Percentiles rank a stretch among this genome's conserved stretches.
phyloP scores from a whole-genome alignment of 352 stramenopile species.

The Globisporangium polare region DNA sequence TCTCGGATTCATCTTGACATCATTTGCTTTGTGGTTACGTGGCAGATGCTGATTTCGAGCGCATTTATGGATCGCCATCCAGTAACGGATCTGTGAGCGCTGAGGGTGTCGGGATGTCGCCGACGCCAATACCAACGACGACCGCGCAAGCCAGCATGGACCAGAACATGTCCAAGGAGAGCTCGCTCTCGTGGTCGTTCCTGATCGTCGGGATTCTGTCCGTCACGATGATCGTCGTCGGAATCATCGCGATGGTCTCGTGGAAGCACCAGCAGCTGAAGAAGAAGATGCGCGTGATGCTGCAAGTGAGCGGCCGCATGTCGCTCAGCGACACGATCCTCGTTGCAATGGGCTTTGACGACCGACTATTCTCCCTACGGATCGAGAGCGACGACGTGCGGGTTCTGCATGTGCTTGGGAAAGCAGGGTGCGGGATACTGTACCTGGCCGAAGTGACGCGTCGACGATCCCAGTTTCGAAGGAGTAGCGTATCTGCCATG shows the following conservation, averaged over 20 bases:
- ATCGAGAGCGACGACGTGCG: conserved; percentile 14
- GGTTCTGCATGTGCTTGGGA: conserved; percentile 8
- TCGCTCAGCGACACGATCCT: conserved; percentile 17
- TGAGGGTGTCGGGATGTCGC: background rate
- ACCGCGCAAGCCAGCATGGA: conserved; percentile 4
- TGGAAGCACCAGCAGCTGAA: conserved; percentile 28
- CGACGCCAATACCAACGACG: background rate
- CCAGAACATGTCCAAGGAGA: background rate
- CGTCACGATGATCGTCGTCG: conserved; percentile 20
- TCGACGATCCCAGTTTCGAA: background rate
- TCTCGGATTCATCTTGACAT: background rate
- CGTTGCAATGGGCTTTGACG: conserved; percentile 16
- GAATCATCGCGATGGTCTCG: conserved; percentile 20
- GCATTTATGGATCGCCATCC: conserved; percentile 1
- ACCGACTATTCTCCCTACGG: conserved; percentile 16
- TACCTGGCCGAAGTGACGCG: conserved; percentile 13
- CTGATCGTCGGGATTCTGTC: conserved; percentile 22
- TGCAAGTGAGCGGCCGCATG: conserved; percentile 1
- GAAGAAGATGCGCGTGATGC: conserved; percentile 12
- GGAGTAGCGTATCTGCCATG: background rate
- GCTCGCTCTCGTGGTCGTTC: conserved; percentile 20
- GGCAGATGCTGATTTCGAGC: conserved; percentile 12
- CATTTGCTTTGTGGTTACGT: background rate
- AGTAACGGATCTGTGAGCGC: background rate
- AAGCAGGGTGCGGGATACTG: conserved; percentile 8